Conservation (phyloP, 257 asterid genomes). For the Plantago elongata region DNA sequence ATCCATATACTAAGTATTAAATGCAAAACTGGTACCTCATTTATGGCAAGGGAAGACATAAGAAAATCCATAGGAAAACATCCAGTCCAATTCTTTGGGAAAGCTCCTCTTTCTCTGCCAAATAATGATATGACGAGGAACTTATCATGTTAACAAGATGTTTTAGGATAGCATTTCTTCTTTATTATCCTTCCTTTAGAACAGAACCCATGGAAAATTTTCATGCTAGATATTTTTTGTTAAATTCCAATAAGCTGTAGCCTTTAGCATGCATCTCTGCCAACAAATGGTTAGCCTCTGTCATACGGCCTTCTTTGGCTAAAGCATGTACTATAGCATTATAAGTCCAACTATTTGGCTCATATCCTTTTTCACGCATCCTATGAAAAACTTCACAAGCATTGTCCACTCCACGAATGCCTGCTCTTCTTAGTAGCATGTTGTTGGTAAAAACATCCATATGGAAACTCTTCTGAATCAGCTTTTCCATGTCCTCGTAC, state of each 20-base stretch:
- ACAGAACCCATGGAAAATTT: conserved; percentile 1
- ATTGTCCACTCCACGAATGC: conserved; percentile 30
- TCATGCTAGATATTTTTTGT: conserved; percentile 21
- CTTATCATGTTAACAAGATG: background rate
- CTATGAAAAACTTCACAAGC: conserved; percentile 41
- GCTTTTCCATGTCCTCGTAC: conserved; percentile 40
- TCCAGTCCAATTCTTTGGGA: conserved; percentile 1
- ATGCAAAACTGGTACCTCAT: background rate
- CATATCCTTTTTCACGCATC: conserved; percentile 44
- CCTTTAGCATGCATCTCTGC: conserved; percentile 53
- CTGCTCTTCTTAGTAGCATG: conserved; percentile 61
- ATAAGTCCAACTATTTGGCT: conserved; percentile 73
- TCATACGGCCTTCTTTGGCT: conserved; percentile 39
- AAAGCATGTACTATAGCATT: conserved; percentile 52
- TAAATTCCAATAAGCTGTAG: conserved; percentile 35
- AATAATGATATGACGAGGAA: conserved; percentile 3
- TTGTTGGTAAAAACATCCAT: conserved; percentile 57
- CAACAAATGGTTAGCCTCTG: conserved; percentile 59
- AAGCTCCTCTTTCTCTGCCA: conserved; percentile 4
- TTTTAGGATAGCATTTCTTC: background rate
- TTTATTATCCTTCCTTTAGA: background rate
- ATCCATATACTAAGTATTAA: background rate
- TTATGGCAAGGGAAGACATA: conserved; percentile 5
- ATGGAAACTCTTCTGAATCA: conserved; percentile 50
- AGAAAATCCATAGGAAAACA: background rate